Percentiles rank a stretch among this genome's conserved stretches.
Evolutionary conservation across 2,329 filamentous ascomycete genomes (phyloP).

Genomic region (Paraphoma sp.): DNA sequence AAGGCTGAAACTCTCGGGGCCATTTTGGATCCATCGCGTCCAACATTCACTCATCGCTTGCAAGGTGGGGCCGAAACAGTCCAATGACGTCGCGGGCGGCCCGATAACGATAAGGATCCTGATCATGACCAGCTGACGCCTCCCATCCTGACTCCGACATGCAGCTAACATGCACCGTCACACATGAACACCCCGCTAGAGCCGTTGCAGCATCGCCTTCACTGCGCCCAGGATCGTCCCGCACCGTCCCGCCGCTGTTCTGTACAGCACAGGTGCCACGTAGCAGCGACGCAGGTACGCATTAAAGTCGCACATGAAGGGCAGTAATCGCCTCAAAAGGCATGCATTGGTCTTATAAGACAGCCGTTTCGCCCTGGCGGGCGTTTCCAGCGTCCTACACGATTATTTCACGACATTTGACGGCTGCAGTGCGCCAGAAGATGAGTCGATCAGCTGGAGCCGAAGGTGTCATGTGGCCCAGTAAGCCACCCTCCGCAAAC

Average conservation of each 20-base stretch:
- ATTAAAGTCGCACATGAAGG: constrained; percentile 32
- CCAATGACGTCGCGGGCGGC: constrained; percentile 30
- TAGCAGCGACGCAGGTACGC: constrained; percentile 44
- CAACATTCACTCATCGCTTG: constrained; percentile 19
- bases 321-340: constrained; percentile 29
- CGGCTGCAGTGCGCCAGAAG: constrained; percentile 34
- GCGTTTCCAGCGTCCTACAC: constrained; percentile 21
- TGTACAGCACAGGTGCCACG: constrained; percentile 47
- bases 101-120: constrained; percentile 33
- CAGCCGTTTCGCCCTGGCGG: constrained; percentile 16
- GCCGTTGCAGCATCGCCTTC: constrained; percentile 27
- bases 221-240: constrained; percentile 46
- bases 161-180: constrained; percentile 39
- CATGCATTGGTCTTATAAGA: constrained; percentile 33
- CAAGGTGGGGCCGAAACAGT: constrained; percentile 7
- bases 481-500: constrained; percentile 45
- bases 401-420: constrained; percentile 23
- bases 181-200: constrained; percentile 25
- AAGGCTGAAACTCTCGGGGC: constrained; percentile 15
- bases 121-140: constrained; percentile 11
- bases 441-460: constrained; percentile 47
- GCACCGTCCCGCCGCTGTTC: constrained; percentile 42
- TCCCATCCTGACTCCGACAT: constrained; percentile 17
- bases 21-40: not conserved
- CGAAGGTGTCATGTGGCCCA: constrained; percentile 44